A percentile compares a stretch with the other conserved stretches of the same genome.
Evolutionary conservation across 345 rosid species (phyloP).

Genomic region (Ricinus communis): DNA sequence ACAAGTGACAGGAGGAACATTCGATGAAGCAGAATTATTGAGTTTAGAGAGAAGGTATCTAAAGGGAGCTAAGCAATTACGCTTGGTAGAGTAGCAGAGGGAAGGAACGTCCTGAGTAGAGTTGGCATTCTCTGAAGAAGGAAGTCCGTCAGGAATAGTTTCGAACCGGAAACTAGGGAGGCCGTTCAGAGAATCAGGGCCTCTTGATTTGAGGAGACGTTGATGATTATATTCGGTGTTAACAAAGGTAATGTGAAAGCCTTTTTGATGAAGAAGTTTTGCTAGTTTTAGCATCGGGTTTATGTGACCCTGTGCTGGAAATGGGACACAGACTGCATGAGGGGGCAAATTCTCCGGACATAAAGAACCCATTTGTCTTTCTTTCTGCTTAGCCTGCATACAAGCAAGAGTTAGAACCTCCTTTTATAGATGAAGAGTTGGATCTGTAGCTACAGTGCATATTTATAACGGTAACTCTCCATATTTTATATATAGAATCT

Average conservation of each 20-base stretch:
- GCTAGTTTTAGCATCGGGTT: slow-evolving; percentile 34
- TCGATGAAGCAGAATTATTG: neutral
- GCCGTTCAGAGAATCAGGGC: neutral
- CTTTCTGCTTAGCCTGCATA: neutral
- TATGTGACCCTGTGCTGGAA: slow-evolving; percentile 52
- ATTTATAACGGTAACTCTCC: no score
- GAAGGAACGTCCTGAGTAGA: slow-evolving; percentile 18
- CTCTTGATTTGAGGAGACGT: slow-evolving; percentile 18
- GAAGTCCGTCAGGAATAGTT: slow-evolving; percentile 20
- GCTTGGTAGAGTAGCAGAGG: slow-evolving; percentile 12
- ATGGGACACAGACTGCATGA: slow-evolving; percentile 42
- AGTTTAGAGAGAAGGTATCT: slow-evolving; percentile 12
- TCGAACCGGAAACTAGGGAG: slow-evolving; percentile 10
- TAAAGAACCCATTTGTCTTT: slow-evolving; percentile 2
- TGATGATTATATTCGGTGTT: slow-evolving; percentile 15
- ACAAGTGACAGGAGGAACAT: slow-evolving; percentile 14
- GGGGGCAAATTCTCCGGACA: slow-evolving; percentile 4
- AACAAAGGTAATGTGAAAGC: slow-evolving; percentile 14
- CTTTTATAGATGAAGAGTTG: neutral
- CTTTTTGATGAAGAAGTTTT: slow-evolving; percentile 13
- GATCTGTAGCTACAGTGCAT: no score
- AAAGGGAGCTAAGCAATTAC: slow-evolving; percentile 7
- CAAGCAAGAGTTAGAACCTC: neutral
- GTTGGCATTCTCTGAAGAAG: slow-evolving; percentile 4
- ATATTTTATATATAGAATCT: no score